Percentiles rank a stretch among this genome's conserved stretches.
Conservation (phyloP, 179 eudicot genomes). For the Heliamphora pulchella region DNA sequence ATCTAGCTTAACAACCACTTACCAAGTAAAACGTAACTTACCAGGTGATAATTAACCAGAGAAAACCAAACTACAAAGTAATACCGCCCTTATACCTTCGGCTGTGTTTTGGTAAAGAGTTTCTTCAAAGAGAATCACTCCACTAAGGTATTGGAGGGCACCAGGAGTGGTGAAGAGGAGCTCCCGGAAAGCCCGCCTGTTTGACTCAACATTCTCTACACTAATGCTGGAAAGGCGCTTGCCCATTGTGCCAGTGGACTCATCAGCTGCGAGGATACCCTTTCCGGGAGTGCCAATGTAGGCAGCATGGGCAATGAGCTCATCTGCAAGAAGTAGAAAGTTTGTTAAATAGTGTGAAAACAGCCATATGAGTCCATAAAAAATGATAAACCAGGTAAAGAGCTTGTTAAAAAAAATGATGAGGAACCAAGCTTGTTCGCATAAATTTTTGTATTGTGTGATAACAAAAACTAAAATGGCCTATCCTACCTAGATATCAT, state of each 20-base stretch:
- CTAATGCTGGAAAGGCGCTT: constrained; percentile 71
- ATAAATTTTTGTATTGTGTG: not conserved
- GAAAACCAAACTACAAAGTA: too few species aligned
- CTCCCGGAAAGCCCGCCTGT: constrained; percentile 88
- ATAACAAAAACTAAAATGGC: not conserved
- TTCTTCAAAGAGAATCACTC: constrained; percentile 81
- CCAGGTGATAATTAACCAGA: not conserved
- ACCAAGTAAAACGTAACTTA: not conserved
- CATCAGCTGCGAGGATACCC: constrained; percentile 95
- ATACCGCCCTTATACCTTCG: constrained; percentile 38
- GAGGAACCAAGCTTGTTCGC: not conserved
- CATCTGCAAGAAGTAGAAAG: constrained; percentile 40
- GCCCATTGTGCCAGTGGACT: constrained; percentile 87
- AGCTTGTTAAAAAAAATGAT: not conserved
- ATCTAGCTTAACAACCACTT: not conserved
- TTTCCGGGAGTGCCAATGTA: constrained; percentile 90
- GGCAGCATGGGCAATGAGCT: constrained; percentile 71
- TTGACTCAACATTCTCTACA: constrained; percentile 75
- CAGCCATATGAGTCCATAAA: too few species aligned
- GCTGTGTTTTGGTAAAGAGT: constrained; percentile 75
- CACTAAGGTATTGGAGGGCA: constrained; percentile 61
- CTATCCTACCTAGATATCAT: not conserved
- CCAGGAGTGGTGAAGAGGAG: constrained; percentile 80
- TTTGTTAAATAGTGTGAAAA: not conserved
- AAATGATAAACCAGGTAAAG: not conserved